Percentiles rank a stretch among this genome's conserved stretches.
Evolutionary conservation across 2,329 filamentous ascomycete species (phyloP).

Genomic region (Metarhizium album): DNA sequence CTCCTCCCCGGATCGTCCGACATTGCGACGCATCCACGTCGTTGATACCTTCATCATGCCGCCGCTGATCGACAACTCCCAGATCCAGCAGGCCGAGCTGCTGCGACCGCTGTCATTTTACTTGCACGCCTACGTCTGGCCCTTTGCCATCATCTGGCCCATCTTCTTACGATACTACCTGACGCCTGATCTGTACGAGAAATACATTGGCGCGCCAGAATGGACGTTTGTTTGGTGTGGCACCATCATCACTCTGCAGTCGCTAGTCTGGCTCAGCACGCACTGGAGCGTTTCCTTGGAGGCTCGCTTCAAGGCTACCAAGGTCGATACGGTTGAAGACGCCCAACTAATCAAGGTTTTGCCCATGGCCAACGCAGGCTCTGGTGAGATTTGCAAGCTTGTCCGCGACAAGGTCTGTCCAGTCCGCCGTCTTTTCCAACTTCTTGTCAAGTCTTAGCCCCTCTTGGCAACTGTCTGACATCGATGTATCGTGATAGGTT

Average conservation of each 20-base stretch:
- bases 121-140: constrained; percentile 85
- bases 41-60: constrained; percentile 38
- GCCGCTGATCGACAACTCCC: constrained; percentile 80
- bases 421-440: background rate
- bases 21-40: constrained; percentile 1
- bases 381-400: constrained; percentile 77
- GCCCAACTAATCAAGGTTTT: constrained; percentile 88
- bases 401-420: constrained; percentile 55
- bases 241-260: constrained; percentile 77
- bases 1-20: constrained; percentile 1
- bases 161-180: constrained; percentile 83
- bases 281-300: constrained; percentile 92
- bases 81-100: constrained; percentile 80
- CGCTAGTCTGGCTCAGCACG: constrained; percentile 86
- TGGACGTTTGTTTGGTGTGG: constrained; percentile 97
- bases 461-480: background rate
- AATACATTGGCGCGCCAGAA: constrained; percentile 85
- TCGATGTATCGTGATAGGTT: constrained; percentile 32
- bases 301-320: constrained; percentile 68
- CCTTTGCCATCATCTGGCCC: constrained; percentile 86
- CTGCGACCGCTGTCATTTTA: constrained; percentile 75
- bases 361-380: constrained; percentile 78
- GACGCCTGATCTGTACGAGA: constrained; percentile 72
- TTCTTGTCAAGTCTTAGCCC: no score
- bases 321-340: constrained; percentile 57